Conservation (phyloP, 768 basidiomycete species). For the Macrolepiota fuliginosa region DNA sequence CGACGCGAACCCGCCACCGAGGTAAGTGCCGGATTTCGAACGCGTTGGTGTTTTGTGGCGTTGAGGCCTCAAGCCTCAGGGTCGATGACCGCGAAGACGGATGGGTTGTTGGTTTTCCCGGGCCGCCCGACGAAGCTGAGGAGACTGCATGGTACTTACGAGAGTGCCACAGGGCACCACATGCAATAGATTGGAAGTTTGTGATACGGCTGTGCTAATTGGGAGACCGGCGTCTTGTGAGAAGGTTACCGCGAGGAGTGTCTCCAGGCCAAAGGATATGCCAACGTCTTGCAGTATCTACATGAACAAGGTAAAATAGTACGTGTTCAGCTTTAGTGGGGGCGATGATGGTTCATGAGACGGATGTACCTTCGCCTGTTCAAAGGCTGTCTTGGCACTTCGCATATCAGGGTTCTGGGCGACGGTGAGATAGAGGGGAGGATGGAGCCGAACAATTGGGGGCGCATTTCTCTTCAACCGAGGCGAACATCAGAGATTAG, state of each 20-base stretch:
- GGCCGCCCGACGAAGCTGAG: constrained; percentile 31
- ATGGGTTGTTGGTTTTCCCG: constrained; percentile 20
- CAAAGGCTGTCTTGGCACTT: constrained; percentile 23
- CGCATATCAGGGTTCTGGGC: constrained; percentile 23
- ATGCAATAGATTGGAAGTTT: constrained; percentile 19
- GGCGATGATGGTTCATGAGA: neutral
- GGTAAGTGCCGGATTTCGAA: constrained; percentile 48
- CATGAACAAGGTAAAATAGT: neutral
- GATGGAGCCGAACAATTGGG: neutral
- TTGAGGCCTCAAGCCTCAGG: constrained; percentile 51
- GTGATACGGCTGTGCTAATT: constrained; percentile 22
- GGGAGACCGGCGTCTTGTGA: constrained; percentile 17
- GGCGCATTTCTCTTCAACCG: neutral
- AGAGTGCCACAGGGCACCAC: neutral
- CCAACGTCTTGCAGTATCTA: constrained; percentile 23
- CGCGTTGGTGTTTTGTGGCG: constrained; percentile 39
- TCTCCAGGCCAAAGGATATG: constrained; percentile 22
- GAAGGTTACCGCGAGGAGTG: constrained; percentile 23
- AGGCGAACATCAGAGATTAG: neutral
- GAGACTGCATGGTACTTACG: too few relatives aligned
- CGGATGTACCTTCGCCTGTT: constrained; percentile 21
- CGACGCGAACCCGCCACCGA: constrained; percentile 37
- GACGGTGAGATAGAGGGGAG: constrained; percentile 5
- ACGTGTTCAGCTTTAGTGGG: neutral
- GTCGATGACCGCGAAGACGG: constrained; percentile 45